Evolutionary conservation across 306 rosid genomes (phyloP), one percentile per base, ranked within the genome.

Genomic region (Hippophae gyantsensis): DNA sequence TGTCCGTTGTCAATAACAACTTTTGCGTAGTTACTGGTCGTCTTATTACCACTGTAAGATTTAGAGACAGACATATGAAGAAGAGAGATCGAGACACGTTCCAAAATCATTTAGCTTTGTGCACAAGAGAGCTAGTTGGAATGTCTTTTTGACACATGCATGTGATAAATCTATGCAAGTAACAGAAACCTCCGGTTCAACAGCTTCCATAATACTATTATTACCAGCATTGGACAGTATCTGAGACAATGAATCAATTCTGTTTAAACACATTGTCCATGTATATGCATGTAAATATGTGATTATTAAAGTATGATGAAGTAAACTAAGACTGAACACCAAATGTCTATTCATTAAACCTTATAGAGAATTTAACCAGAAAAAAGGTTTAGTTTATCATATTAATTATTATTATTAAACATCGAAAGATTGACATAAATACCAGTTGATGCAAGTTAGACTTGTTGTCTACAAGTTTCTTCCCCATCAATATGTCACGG

Each of bases 371-470:
- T 18, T 18, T 4, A 32, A 32, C 38, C 38, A 32, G 0, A 27
- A 48, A 6, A 5, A 2, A 3, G 47, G 38, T 3, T 26, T 18
- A 18, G 23, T 18, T 18, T 18, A 18, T 18, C 23, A 18, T 18
- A 18, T 18, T 18, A 18, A 18, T 18, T 18, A 18, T 18, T 1
- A 18, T 18, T 18, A 18, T 18, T 18, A 18, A 18, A 18, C 23
- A 18, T 0, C 1, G 12, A 38, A 7, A 18, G 2, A 32, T 10
- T 41, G 26, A 14, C 18, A 47, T 13, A 70, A 7, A 73, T 76
- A 90, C 98, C 96, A 79, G 46, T 12, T 90, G 96, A 58, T 83
- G 98, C 87, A 90, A 61, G 79, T 87, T 90, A 25, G 89, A 85
- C 2, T 90, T 96, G 3, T 85, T 81, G 55, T 87, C 95, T 61